phyloP scores from a whole-genome alignment of 768 basidiomycete species.

The Macrolepiota albuminosa region DNA sequence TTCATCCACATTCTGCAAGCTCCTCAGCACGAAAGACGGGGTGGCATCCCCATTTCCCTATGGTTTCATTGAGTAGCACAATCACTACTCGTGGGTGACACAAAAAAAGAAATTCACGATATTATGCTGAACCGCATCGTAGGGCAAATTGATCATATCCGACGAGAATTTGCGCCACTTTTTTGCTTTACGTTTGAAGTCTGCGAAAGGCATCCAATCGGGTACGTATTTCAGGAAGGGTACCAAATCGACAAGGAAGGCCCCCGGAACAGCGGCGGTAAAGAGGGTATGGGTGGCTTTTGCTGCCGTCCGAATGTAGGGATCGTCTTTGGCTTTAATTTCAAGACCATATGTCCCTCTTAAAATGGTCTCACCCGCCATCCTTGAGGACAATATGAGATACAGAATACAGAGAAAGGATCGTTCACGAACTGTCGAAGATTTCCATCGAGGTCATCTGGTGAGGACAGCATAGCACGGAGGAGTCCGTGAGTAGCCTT shows the following conservation, averaged over 20 bases:
- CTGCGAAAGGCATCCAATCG: slow-evolving; percentile 29
- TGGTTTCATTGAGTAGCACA: neutral
- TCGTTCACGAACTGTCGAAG: slow-evolving; percentile 9
- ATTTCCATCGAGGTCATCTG: slow-evolving; percentile 12
- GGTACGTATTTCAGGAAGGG: slow-evolving; percentile 29
- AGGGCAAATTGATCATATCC: slow-evolving; percentile 22
- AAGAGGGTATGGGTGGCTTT: slow-evolving; percentile 24
- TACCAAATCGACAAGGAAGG: slow-evolving; percentile 28
- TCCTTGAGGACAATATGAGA: slow-evolving; percentile 1
- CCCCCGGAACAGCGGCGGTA: slow-evolving; percentile 21
- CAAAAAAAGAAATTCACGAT: slow-evolving; percentile 10
- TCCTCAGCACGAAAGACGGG: too few relatives aligned
- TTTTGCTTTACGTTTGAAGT: slow-evolving; percentile 29
- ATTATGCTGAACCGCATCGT: slow-evolving; percentile 11
- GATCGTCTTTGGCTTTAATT: slow-evolving; percentile 25
- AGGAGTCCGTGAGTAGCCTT: slow-evolving; percentile 19
- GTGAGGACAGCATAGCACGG: slow-evolving; percentile 15
- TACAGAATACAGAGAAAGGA: too few relatives aligned
- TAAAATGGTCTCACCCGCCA: slow-evolving; percentile 24
- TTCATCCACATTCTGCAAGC: too few relatives aligned
- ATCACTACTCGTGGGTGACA: neutral
- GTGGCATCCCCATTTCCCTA: too few relatives aligned
- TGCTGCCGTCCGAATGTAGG: slow-evolving; percentile 27
- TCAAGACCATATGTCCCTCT: slow-evolving; percentile 30
- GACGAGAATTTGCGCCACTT: slow-evolving; percentile 16